Percentiles rank a stretch among this genome's conserved stretches.
Evolutionary conservation across 345 rosid species (phyloP).

Genomic region (Eucalyptus cloeziana): DNA sequence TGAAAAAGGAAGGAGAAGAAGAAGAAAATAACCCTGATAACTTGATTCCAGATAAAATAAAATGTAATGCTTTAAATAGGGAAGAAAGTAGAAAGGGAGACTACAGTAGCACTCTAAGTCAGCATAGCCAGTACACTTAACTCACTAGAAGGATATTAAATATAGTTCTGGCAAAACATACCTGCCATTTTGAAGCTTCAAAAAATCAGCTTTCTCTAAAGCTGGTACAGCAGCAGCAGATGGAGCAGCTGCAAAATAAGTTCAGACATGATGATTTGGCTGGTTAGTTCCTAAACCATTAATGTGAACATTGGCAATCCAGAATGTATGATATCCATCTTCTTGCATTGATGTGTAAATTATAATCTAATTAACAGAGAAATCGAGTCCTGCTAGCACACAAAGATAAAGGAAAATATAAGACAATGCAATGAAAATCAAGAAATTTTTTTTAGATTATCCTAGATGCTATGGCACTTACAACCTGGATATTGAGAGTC

Average conservation of each 20-base stretch:
- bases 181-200: constrained; percentile 99
- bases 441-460: neutral
- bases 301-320: neutral
- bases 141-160: neutral
- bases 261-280: neutral
- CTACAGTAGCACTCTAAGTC: neutral
- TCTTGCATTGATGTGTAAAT: neutral
- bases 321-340: neutral
- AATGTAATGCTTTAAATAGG: neutral
- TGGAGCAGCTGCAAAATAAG: constrained; percentile 44
- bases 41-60: neutral
- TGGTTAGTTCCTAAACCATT: neutral
- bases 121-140: neutral
- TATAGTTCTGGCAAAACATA: neutral
- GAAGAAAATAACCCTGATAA: neutral
- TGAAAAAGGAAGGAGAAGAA: constrained; percentile 1
- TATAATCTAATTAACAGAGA: neutral
- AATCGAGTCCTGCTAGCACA: neutral
- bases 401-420: neutral
- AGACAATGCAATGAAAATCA: neutral
- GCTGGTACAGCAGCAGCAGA: constrained; percentile 43
- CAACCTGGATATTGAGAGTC: constrained; percentile 45
- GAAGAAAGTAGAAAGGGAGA: neutral
- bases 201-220: constrained; percentile 52
- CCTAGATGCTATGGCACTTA: constrained; percentile 3